These are phyloP conservation scores for Aspergillus tubingensis DNA, from an alignment of 2,329 filamentous ascomycete species.

Conservation along the genomic window DNA sequence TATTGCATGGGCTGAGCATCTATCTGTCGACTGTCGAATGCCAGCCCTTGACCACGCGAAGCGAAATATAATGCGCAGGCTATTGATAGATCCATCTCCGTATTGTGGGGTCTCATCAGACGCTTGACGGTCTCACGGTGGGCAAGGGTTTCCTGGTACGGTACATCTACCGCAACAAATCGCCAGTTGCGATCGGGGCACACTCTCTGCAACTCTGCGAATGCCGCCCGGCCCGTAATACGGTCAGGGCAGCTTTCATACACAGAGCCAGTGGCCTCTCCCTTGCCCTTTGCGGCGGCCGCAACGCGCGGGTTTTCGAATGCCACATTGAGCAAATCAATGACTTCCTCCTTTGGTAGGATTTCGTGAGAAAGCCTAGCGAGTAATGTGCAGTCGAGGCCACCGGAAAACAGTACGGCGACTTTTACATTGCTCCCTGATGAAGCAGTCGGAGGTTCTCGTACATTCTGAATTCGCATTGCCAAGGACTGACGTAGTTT, in stretches of 20 bases:
- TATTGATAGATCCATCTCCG: conserved; percentile 98
- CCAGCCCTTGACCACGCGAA: conserved; percentile 67
- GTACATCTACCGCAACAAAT: conserved; percentile 79
- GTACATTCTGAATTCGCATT: conserved; percentile 66
- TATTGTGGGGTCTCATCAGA: conserved; percentile 90
- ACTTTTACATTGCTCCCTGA: conserved; percentile 47
- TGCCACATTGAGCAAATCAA: conserved; percentile 92
- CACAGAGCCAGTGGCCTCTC: conserved; percentile 28
- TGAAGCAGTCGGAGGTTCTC: conserved; percentile 52
- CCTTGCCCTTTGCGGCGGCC: conserved; percentile 53
- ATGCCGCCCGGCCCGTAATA: conserved; percentile 77
- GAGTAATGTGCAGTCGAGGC: conserved; percentile 86
- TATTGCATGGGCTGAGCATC: conserved; percentile 47
- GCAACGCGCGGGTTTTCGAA: conserved; percentile 88
- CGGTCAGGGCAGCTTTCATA: conserved; percentile 91
- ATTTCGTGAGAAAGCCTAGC: conserved; percentile 79
- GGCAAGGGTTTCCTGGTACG: conserved; percentile 70
- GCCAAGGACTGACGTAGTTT: conserved; percentile 64
- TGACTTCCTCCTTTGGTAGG: conserved; percentile 65
- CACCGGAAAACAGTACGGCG: conserved; percentile 89
- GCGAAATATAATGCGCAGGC: conserved; percentile 94
- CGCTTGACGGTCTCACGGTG: conserved; percentile 71
- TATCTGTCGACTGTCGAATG: conserved; percentile 34
- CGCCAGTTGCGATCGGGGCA: conserved; percentile 76
- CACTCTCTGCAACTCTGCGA: conserved; percentile 68